Base-by-base conservation (phyloP, 805 yeast species). In the Pichia gijzeniarum region DNA sequence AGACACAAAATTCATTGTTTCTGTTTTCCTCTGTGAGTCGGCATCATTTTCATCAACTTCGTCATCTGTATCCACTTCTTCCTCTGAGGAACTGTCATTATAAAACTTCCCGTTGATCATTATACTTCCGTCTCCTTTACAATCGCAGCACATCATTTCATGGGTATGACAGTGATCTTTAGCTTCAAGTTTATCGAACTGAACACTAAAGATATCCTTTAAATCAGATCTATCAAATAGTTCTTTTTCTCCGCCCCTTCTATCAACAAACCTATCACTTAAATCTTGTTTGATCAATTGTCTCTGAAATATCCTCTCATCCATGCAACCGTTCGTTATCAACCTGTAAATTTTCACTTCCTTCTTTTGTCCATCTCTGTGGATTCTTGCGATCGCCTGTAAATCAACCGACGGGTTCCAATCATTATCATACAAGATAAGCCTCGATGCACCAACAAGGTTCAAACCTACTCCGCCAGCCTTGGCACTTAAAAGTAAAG, bases 381-480 rank as follows among this genome's bases (percentile, higher is more conserved):
- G 96, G 6, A 93, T 81, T 51, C 99, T 69, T 1, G 97, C 95
- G 95, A 91, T 86, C 0, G 97, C 95, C 61, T 93, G 99, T 30
- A 85, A 62, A 58, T 93, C 99, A 12, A 82, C 73, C 0, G 96
- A 79, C 0, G 99, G 99, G 52, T 93, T 93, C 99, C 99, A 93
- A 58, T 93, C 98, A 52, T 93, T 87, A 60, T 93, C 99, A 58
- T 86, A 84, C 19, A 93, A 65, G 5, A 93, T 73, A 35, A 93
- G 65, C 22, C 98, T 67, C 0, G 95, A 86, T 0, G 95, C 99
- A 0, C 98, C 99, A 30, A 86, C 75, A 30, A 93, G 68, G 57
- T 93, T 93, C 35, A 93, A 69, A 0, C 99, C 99, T 48, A 85
- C 81, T 0, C 99, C 99, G 3, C 99, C 99, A 4, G 95, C 81